These are phyloP conservation scores for Uromyces viciae-fabae DNA, from an alignment of 1,284 basidiomycete species.

Conservation along the genomic window DNA sequence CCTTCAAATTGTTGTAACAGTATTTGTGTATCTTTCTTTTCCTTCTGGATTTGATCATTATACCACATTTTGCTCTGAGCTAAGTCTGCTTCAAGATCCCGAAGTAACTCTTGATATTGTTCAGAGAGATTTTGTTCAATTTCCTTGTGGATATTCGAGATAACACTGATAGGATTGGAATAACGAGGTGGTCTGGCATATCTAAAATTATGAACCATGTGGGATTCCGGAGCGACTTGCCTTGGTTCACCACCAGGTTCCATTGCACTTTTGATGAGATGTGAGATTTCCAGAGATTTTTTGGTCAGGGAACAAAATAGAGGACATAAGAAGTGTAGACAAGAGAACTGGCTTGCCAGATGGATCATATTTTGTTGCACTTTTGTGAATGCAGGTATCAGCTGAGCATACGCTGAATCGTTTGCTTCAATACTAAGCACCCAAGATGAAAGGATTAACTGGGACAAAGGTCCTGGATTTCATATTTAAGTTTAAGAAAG, in stretches of 20 bases:
- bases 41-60: neutral
- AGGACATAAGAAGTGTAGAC: no score
- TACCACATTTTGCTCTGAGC: neutral
- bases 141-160: neutral
- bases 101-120: neutral
- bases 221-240: neutral
- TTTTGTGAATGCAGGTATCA: no score
- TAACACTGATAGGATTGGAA: neutral
- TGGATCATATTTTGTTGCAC: no score
- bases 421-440: no score
- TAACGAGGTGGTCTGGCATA: neutral
- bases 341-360: no score
- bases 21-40: neutral
- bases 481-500: no score
- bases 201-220: neutral
- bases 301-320: no score
- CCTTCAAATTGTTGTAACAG: neutral
- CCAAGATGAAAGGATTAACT: no score
- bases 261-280: no score
- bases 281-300: no score
- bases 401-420: no score
- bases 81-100: neutral
- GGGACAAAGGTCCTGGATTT: no score
- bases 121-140: neutral
- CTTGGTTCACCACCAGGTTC: neutral